A percentile compares a stretch with the other conserved stretches of the same genome.
Conservation (phyloP, 1,284 basidiomycete genomes). For the Schizophyllum amplum region DNA sequence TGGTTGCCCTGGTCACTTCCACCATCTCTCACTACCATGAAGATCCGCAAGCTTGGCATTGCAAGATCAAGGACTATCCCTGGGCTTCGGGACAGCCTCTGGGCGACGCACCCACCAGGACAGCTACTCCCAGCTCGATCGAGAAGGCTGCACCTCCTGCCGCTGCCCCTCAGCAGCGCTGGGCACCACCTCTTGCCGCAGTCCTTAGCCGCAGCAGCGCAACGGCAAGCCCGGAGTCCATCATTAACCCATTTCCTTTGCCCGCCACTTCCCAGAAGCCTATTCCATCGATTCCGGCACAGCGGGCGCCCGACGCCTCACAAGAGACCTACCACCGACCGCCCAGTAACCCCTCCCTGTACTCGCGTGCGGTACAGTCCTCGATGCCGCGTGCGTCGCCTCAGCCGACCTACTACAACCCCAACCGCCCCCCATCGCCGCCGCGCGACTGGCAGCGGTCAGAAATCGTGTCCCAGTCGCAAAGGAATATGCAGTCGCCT, state of each 20-base stretch:
- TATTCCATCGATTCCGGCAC: not conserved
- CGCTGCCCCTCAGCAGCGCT: not conserved
- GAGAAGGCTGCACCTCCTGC: not conserved
- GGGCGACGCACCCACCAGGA: not conserved
- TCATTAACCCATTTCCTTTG: not conserved
- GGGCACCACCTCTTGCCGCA: not conserved
- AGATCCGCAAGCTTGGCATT: not conserved
- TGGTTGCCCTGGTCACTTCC: slow-evolving; percentile 26
- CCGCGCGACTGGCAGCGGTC: not conserved
- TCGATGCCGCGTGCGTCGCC: not conserved
- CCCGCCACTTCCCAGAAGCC: not conserved
- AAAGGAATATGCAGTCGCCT: not conserved
- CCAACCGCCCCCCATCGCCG: not conserved
- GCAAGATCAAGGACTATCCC: not conserved
- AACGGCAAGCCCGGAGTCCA: slow-evolving; percentile 14
- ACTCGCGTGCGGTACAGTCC: not conserved
- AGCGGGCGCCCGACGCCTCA: not conserved
- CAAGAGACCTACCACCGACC: not conserved
- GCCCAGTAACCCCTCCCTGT: not conserved
- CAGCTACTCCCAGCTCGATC: not conserved
- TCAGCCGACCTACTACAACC: not conserved
- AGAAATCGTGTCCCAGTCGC: not conserved
- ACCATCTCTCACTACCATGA: not conserved
- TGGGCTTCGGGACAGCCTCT: not conserved
- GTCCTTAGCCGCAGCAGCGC: slow-evolving; percentile 16